phyloP scores from a whole-genome alignment of 176 grass and related monocot genomes.

The Canna indica region DNA sequence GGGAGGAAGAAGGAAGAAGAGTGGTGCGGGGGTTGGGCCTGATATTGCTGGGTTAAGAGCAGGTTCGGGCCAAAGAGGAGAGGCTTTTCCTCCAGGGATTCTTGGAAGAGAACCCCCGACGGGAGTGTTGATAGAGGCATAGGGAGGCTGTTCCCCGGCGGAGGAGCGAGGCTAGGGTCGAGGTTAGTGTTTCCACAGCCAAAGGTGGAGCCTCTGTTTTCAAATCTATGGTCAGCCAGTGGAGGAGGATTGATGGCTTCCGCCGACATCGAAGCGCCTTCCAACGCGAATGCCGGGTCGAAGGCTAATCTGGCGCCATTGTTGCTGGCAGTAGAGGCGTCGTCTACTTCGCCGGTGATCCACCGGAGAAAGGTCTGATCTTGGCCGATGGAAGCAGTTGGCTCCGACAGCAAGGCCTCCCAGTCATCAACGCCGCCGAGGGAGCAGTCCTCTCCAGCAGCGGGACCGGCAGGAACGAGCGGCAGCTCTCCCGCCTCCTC shows the following conservation, averaged over 20 bases:
- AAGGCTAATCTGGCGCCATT: background rate
- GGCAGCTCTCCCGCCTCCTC: background rate
- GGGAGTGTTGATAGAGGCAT: background rate
- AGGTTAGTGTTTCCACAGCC: background rate
- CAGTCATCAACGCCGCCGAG: background rate
- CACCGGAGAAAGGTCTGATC: constrained; percentile 1
- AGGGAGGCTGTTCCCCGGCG: background rate
- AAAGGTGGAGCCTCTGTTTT: background rate
- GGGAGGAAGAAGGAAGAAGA: background rate
- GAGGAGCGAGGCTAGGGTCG: background rate
- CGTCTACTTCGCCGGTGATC: background rate
- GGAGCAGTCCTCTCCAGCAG: background rate
- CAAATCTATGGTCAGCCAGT: background rate
- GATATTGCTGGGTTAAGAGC: background rate
- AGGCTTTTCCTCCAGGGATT: background rate
- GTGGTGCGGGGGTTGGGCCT: background rate
- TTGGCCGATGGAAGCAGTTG: background rate
- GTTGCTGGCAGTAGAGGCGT: background rate
- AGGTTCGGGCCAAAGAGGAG: background rate
- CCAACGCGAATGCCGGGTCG: background rate
- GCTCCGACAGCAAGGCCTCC: background rate
- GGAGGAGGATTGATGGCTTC: background rate
- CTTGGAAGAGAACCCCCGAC: background rate
- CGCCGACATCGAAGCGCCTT: background rate
- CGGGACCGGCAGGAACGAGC: background rate